Evolutionary conservation across 2,329 filamentous ascomycete genomes (phyloP).

Genomic region (Trichoderma sp.): DNA sequence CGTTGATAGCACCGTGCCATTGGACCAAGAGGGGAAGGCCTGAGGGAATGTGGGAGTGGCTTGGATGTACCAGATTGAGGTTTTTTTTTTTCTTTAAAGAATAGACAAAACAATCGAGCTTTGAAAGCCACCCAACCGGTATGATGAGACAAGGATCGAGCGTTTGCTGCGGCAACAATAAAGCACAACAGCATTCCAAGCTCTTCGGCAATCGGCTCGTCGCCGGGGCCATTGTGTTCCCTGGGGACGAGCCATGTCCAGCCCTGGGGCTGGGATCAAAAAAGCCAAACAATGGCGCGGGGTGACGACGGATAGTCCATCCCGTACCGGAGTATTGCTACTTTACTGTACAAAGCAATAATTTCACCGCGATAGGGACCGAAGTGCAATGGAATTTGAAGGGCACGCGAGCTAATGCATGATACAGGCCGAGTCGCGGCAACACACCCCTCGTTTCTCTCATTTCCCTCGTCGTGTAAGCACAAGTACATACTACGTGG

Average conservation of each 20-base stretch:
- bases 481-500: not conserved
- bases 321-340: not conserved
- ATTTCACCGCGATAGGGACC: slow-evolving; percentile 11
- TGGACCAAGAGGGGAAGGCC: not conserved
- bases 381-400: not conserved
- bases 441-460: not conserved
- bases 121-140: not conserved
- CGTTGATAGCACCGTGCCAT: slow-evolving; percentile 12
- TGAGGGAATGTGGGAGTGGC: not conserved
- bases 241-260: not conserved
- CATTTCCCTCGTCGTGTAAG: not conserved
- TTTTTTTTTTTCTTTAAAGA: no score
- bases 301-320: not conserved
- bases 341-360: not conserved
- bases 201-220: not conserved
- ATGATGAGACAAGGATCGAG: not conserved
- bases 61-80: not conserved
- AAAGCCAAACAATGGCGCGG: not conserved
- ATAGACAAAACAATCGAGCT: not conserved
- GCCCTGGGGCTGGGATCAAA: not conserved
- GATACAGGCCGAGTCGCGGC: not conserved
- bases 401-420: slow-evolving; percentile 13
- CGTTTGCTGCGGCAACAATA: not conserved
- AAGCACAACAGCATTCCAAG: not conserved
- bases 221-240: not conserved